Evolutionary conservation across 345 rosid species (phyloP).

Genomic region (Geranium brycei): DNA sequence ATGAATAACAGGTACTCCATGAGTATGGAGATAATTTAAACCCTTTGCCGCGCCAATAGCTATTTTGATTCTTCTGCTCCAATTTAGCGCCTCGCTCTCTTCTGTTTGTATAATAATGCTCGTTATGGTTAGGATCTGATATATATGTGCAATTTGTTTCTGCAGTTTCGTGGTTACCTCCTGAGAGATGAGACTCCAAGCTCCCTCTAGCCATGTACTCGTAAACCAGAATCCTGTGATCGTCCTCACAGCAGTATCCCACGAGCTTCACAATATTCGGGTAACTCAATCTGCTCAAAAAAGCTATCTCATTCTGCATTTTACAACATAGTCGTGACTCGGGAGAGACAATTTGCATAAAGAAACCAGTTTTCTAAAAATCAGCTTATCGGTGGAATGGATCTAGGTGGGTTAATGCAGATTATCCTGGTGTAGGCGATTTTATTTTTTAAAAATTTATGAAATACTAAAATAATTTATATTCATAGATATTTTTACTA

Average conservation of each 20-base stretch:
- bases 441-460: too few species aligned
- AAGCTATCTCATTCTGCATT: conserved; percentile 19
- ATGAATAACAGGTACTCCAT: conserved; percentile 24
- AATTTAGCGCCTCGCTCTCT: conserved; percentile 17
- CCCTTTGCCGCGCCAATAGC: conserved; percentile 39
- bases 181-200: conserved; percentile 29
- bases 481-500: too few species aligned
- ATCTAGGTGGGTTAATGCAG: too few species aligned
- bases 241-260: conserved; percentile 28
- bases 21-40: conserved; percentile 29
- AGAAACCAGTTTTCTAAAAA: not conserved
- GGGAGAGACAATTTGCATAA: not conserved
- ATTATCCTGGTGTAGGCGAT: too few species aligned
- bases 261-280: conserved; percentile 34
- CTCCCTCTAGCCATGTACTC: conserved; percentile 35
- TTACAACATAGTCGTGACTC: not conserved
- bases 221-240: conserved; percentile 31
- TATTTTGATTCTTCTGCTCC: conserved; percentile 33
- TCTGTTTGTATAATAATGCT: conserved; percentile 11
- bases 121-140: not conserved
- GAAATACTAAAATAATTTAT: too few species aligned
- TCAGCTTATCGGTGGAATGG: too few species aligned
- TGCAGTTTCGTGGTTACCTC: conserved; percentile 15
- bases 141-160: not conserved
- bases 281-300: conserved; percentile 32